Percentiles rank a stretch among this genome's conserved stretches.
phyloP scores from a whole-genome alignment of 2,329 filamentous ascomycete genomes.

The Geosmithia flava region DNA sequence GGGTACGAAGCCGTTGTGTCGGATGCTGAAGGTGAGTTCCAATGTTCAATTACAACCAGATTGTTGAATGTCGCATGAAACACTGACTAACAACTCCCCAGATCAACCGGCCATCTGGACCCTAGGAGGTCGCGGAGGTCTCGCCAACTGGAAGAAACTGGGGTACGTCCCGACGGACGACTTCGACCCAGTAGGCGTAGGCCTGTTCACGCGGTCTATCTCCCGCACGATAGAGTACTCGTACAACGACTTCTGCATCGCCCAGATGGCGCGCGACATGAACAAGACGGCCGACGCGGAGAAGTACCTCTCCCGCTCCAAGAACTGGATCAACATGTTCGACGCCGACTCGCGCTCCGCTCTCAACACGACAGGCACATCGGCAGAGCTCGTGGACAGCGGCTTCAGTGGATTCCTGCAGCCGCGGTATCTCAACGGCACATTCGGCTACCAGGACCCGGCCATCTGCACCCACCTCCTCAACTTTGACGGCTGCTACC shows the following conservation, averaged over 20 bases:
- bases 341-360: slow-evolving; percentile 18
- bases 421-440: slow-evolving; percentile 52
- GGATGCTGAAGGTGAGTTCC: slow-evolving; percentile 50
- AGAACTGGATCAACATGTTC: slow-evolving; percentile 62
- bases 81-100: slow-evolving; percentile 5
- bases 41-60: slow-evolving; percentile 34
- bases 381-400: not conserved
- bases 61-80: too few species aligned
- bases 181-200: slow-evolving; percentile 48
- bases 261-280: slow-evolving; percentile 50
- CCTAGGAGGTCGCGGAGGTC: slow-evolving; percentile 57
- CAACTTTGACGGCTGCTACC: slow-evolving; percentile 28
- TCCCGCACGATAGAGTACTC: slow-evolving; percentile 62
- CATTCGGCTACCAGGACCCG: slow-evolving; percentile 56
- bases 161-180: slow-evolving; percentile 64
- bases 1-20: slow-evolving; percentile 63
- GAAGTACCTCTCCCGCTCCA: slow-evolving; percentile 50
- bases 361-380: slow-evolving; percentile 22
- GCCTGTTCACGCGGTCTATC: slow-evolving; percentile 55
- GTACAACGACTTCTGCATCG: slow-evolving; percentile 55
- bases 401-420: slow-evolving; percentile 21
- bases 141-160: slow-evolving; percentile 57
- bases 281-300: slow-evolving; percentile 33
- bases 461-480: slow-evolving; percentile 20
- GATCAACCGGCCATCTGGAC: slow-evolving; percentile 49